Percentiles rank a stretch among this genome's conserved stretches.
Conservation (phyloP, 805 yeast species). For the Yamadazyma kitorensis region DNA sequence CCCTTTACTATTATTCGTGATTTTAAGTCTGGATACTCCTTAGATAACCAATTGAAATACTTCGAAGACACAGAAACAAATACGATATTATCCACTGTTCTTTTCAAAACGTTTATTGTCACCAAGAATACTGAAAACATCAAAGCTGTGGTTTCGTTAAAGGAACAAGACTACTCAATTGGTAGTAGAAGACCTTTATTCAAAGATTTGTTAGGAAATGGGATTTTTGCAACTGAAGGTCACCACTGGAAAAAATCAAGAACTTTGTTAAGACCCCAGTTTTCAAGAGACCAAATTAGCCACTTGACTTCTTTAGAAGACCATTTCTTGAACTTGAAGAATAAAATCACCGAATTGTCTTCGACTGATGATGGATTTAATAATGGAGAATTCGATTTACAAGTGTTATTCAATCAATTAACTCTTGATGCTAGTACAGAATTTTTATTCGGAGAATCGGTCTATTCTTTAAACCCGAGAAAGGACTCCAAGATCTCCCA, state of each 20-base stretch:
- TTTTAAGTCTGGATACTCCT: too few species aligned
- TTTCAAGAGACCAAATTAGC: constrained; percentile 30
- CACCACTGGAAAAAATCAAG: constrained; percentile 35
- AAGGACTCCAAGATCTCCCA: constrained; percentile 17
- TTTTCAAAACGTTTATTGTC: constrained; percentile 17
- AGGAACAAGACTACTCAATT: constrained; percentile 28
- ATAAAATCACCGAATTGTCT: not conserved
- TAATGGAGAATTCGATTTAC: constrained; percentile 24
- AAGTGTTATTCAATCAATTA: constrained; percentile 28
- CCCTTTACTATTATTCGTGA: too few species aligned
- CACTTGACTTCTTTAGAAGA: constrained; percentile 28
- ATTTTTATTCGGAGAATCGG: constrained; percentile 35
- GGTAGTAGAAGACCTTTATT: constrained; percentile 26
- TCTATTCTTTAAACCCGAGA: constrained; percentile 22
- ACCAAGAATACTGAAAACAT: constrained; percentile 34
- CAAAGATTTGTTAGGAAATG: constrained; percentile 29
- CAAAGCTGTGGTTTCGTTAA: constrained; percentile 32
- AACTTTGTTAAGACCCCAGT: constrained; percentile 34
- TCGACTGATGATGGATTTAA: constrained; percentile 10
- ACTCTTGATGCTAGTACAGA: constrained; percentile 38
- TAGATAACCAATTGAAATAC: too few species aligned
- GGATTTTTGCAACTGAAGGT: constrained; percentile 33
- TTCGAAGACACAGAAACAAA: too few species aligned
- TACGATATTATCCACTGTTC: constrained; percentile 9
- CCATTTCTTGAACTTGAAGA: constrained; percentile 17